Conservation (phyloP, 352 stramenopile genomes). For the Pythium phragmitis region DNA sequence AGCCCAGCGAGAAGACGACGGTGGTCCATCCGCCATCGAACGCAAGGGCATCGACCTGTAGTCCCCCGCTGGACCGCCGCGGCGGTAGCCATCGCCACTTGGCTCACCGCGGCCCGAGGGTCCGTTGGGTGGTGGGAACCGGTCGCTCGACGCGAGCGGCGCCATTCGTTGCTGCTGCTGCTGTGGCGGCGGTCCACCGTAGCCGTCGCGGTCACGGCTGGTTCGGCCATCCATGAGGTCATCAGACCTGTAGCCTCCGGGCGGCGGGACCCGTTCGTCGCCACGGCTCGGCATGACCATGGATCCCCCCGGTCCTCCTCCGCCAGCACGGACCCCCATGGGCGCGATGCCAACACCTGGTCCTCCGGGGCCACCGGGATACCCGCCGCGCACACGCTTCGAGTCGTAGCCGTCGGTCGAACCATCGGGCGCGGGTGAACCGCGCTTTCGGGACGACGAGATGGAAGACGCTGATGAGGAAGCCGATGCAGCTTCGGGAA, state of each 20-base stretch:
- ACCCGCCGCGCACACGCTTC: constrained; percentile 32
- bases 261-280: constrained; percentile 21
- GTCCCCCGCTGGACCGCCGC: constrained; percentile 5
- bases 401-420: constrained; percentile 28
- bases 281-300: constrained; percentile 11
- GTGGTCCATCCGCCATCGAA: constrained; percentile 15
- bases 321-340: constrained; percentile 20
- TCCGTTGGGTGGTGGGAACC: constrained; percentile 12
- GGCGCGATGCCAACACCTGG: constrained; percentile 1
- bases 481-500: constrained; percentile 32
- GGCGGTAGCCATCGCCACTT: constrained; percentile 21
- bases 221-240: constrained; percentile 2
- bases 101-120: constrained; percentile 13
- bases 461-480: neutral
- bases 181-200: constrained; percentile 12
- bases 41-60: constrained; percentile 26
- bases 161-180: constrained; percentile 19
- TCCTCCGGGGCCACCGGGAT: neutral
- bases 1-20: constrained; percentile 19
- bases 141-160: constrained; percentile 11
- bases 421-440: constrained; percentile 2
- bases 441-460: constrained; percentile 29
- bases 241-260: constrained; percentile 8
- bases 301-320: neutral
- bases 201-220: constrained; percentile 18